Evolutionary conservation across 345 rosid species (phyloP).

Genomic region (Lepidium sativum): DNA sequence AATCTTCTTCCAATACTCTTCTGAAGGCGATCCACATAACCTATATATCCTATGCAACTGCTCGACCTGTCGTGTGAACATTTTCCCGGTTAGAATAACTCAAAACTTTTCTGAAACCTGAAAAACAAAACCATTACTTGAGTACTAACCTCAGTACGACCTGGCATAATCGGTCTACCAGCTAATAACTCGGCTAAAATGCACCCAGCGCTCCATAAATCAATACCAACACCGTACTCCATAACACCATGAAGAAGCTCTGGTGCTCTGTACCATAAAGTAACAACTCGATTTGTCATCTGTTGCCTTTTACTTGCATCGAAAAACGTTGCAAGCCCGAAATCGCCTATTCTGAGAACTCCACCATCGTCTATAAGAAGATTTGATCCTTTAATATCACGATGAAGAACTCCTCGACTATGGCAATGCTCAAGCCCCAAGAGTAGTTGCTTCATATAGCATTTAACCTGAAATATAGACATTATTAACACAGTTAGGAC

Average conservation of each 20-base stretch:
- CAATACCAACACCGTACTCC: constrained; percentile 79
- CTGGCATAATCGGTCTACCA: constrained; percentile 96
- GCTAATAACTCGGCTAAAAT: constrained; percentile 85
- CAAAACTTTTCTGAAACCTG: background rate
- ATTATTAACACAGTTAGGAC: background rate
- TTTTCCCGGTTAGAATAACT: background rate
- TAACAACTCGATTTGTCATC: constrained; percentile 93
- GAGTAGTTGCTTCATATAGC: constrained; percentile 76
- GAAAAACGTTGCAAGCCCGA: constrained; percentile 81
- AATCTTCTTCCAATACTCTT: constrained; percentile 89
- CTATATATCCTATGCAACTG: constrained; percentile 87
- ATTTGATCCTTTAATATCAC: constrained; percentile 95
- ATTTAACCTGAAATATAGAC: constrained; percentile 59
- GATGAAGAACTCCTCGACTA: constrained; percentile 84
- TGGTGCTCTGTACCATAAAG: constrained; percentile 95
- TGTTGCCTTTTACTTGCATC: constrained; percentile 71
- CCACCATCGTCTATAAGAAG: constrained; percentile 88
- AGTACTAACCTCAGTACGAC: constrained; percentile 75
- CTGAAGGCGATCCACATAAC: constrained; percentile 90
- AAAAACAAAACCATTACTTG: background rate
- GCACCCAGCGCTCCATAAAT: constrained; percentile 98
- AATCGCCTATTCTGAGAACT: constrained; percentile 84
- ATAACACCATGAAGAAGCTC: constrained; percentile 93
- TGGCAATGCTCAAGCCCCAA: constrained; percentile 97
- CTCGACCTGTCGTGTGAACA: constrained; percentile 50